Base-by-base conservation (phyloP, 495 filamentous ascomycete genomes). In the Daldinia childiae region DNA sequence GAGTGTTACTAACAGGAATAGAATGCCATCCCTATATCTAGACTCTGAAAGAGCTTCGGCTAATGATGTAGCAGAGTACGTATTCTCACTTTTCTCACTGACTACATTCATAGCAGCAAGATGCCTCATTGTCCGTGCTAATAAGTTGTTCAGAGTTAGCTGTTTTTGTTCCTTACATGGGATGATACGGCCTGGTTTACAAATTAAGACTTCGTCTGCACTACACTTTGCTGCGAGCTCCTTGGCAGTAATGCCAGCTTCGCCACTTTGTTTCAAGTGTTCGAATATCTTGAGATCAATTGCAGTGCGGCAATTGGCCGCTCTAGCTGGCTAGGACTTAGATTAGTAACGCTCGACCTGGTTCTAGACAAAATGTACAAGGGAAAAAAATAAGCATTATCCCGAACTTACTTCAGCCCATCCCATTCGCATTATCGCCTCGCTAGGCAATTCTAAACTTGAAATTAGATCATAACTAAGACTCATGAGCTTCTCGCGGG, bases 21-120 rank as follows among this genome's bases (percentile, higher is more conserved):
- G 63, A 52, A 79, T 77, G 7, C 78, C 74, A 7, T 69, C 69
- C 2, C 72, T 61, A 8, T 78, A 70, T 27, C 68, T 62, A 7
- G 81, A 73, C 12, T 78, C 74, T 6, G 74, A 74, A 15, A 87
- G 68, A 1, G 83, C 73, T 6, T 72, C 79, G 3, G 81, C 78
- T 64, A 87, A 78, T 34, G 79, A 81, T 15, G 79, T 87, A 0
- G 78, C 76, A 1, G 68, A 68, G 70, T 87, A 88, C 21, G 79
- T 78, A 64, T 86, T 78, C 3, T 71, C 55, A 1, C 78, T 82
- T 14, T 77, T 81, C 66, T 88, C 82, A 6, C 52, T 43, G 43
- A 89, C 77, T 39, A 84, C 76, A 6, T 82, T 83, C 81, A 86
- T 85, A 55, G 86, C 82, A 11, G 79, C 80, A 0, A 88, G 64